Base-by-base conservation (phyloP, 1,284 basidiomycete genomes). In the Mycena citricolor region DNA sequence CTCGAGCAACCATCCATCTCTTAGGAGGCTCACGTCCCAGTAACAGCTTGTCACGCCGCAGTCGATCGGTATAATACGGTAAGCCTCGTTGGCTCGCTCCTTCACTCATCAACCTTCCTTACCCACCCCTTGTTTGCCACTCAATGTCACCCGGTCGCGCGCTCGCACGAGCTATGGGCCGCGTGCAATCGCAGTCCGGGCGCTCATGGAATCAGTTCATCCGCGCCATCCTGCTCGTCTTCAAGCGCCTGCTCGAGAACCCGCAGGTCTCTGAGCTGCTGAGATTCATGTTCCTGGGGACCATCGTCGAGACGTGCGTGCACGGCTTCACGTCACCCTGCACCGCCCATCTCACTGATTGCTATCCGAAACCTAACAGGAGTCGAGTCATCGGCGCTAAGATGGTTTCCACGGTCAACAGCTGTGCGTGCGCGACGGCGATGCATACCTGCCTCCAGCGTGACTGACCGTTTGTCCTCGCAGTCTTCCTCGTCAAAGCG, bases 401-500 rank as follows among this genome's bases (percentile, higher is more conserved):
- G 32, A 49, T 52, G 51, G 51, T 52, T 5, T 46, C 51, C 11
- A 41, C 30, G 4, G 51, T 52, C 19, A 52, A 52, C 33, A 52
- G 47, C 43, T 52, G 51, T 52, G 32, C 36, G 51, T 39, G 22
- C 13, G 17, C n/a, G n/a, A n/a, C n/a, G n/a, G n/a, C n/a, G n/a
- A n/a, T n/a, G n/a, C n/a, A n/a, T n/a, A n/a, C n/a, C n/a, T n/a
- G 25, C 14, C 12, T 12, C 14, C 6, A 8, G 26, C 23, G 26
- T 30, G 17, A n/a, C 19, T 29, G 6, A 45, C 16, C n/a, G 3
- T 32, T 13, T 24, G 16, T 19, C 8, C 6, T 17, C n/a, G n/a
- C 19, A 52, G 51, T 52, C 28, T 52, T 52, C 51, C 47, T 52
- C 28, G 51, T 52, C 19, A 52, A 52, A 44, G 51, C 51, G 4